Conservation (phyloP, 179 eudicot genomes). For the Carnegiea gigantea region DNA sequence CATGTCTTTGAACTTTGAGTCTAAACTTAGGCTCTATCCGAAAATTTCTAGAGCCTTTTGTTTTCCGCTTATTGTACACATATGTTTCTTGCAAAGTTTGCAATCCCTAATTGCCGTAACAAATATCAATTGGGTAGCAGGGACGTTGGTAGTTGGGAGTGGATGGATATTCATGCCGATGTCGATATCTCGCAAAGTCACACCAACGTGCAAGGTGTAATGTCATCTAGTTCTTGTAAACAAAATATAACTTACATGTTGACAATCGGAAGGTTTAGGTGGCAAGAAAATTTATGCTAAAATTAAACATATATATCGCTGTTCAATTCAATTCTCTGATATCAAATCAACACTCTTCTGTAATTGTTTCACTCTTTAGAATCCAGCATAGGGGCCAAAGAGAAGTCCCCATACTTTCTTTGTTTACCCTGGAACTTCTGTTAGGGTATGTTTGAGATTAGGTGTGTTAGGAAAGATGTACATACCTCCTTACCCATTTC, state of each 20-base stretch:
- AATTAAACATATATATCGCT: neutral
- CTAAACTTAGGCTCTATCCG: too few relatives aligned
- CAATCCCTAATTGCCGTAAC: neutral
- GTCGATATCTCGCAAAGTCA: neutral
- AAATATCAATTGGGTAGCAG: neutral
- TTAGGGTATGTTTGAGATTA: neutral
- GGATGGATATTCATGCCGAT: neutral
- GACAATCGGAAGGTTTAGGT: neutral
- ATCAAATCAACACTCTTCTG: neutral
- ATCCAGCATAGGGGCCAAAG: neutral
- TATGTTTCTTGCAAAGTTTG: neutral
- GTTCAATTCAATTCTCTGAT: neutral
- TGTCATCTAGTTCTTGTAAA: neutral
- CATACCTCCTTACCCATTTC: too few relatives aligned
- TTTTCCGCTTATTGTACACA: too few relatives aligned
- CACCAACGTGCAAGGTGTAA: neutral
- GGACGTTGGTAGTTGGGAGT: neutral
- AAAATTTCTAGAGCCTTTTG: too few relatives aligned
- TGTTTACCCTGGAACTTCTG: neutral
- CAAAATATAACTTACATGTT: neutral
- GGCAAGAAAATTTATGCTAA: neutral
- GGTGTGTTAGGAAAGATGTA: neutral
- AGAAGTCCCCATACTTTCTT: neutral
- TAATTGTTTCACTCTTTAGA: neutral
- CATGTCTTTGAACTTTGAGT: too few relatives aligned